Base-by-base conservation (phyloP, 2,329 filamentous ascomycete genomes). In the Colletotrichum lentis region DNA sequence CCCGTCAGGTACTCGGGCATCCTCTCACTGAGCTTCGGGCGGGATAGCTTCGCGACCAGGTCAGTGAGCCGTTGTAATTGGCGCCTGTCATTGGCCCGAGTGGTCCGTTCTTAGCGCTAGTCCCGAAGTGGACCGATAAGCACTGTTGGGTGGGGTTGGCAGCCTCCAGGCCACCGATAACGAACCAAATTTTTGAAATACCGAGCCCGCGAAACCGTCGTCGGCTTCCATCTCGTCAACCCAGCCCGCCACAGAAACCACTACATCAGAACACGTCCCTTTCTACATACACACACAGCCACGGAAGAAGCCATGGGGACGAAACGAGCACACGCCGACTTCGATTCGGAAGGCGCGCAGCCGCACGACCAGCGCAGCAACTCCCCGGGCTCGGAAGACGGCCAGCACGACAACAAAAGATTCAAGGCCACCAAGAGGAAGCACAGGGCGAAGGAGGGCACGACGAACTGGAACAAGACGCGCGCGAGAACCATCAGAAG, bases 401-500 rank as follows among this genome's bases (percentile, higher is more conserved):
- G 63, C 60, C 67, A 69, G 41, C 69, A 67, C 63, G 64, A 57
- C 58, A 78, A 78, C 73, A 80, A 77, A 67, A 81, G 81, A 68
- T 75, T 63, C 47, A 72, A 62, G 70, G 72, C 62, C 43, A 72
- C 77, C 67, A 73, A 58, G 69, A 84, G 80, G 72, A 79, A 76
- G 66, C 76, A 79, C 73, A 80, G 80, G 69, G 77, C 79, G 12
- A 84, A 80, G 70, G 79, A 83, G 39, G 81, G 82, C 56, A 83
- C 79, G 64, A 78, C 88, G 55, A 87, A 87, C 75, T 86, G 86
- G 74, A 83, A 91, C 59, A 94, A 91, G 80, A 91, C 91, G 78
- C 86, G 90, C 53, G 88, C 88, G 67, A 85, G 92, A 62, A 88
- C 89, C 60, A 87, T 94, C 63, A 86, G 88, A 73, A 85, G 92